Evolutionary conservation across 257 asterid genomes (phyloP), one percentile per base, ranked within the genome.

Genomic region (Schizonepeta tenuifolia): DNA sequence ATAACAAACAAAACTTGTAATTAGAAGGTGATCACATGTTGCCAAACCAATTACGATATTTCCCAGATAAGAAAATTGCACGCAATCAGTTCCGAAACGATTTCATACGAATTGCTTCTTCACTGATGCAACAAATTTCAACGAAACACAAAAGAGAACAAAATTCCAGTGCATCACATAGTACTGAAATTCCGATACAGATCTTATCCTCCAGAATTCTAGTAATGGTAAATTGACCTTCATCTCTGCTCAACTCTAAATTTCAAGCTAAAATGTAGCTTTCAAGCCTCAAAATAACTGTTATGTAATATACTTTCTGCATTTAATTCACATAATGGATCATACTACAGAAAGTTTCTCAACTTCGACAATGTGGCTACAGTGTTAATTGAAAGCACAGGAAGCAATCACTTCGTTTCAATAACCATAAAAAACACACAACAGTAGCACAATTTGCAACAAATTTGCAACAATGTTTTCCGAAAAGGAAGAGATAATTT

Each of bases 401-500:
- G n/a, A n/a, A n/a, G n/a, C n/a, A n/a, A n/a, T n/a, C n/a, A n/a
- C n/a, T n/a, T n/a, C n/a, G n/a, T n/a, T n/a, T n/a, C n/a, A 67
- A n/a, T 9, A 51, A 58, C 13, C 21, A 24, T 58, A 26, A 7
- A n/a, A 15, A 26, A 55, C 50, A 73, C 40, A n/a, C 38, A 38
- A 58, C n/a, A 46, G 28, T 38, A 71, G 24, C 46, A n/a, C 51
- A 67, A 67, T 28, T 33, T 55, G 72, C 65, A 31, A 24, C 61
- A 35, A 22, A 38, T 24, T 44, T n/a, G n/a, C n/a, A n/a, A n/a
- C n/a, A n/a, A n/a, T n/a, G n/a, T 24, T 35, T 24, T 22, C 40
- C 68, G 63, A n/a, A 70, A 57, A n/a, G 22, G 20, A 47, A 57
- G 26, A 70, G 72, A 67, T 13, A 64, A 40, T 33, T 57, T n/a